A percentile compares a stretch with the other conserved stretches of the same genome.
Conservation (phyloP, 1,284 basidiomycete genomes). For the Inonotus hispidus region DNA sequence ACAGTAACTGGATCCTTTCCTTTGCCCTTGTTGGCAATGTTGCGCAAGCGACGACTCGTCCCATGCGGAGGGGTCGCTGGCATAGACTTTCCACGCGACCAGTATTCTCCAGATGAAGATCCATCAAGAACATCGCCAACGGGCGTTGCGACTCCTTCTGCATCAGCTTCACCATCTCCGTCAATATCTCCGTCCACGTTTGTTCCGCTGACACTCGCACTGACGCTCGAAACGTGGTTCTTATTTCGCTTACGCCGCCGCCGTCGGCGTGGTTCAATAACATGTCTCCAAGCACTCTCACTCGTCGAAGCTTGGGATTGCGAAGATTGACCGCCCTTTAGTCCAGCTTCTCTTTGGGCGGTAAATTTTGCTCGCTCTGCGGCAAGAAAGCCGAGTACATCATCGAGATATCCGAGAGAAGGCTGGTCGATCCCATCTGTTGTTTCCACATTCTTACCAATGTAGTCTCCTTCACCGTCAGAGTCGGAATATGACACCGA, state of each 20-base stretch:
- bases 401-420: slow-evolving; percentile 58
- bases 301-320: slow-evolving; percentile 31
- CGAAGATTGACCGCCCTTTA: slow-evolving; percentile 23
- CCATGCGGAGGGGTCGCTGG: slow-evolving; percentile 16
- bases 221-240: slow-evolving; percentile 7
- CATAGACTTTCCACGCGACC: slow-evolving; percentile 17
- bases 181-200: slow-evolving; percentile 11
- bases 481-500: slow-evolving; percentile 5
- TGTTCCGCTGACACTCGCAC: slow-evolving; percentile 7
- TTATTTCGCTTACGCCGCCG: slow-evolving; percentile 39
- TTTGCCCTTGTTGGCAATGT: slow-evolving; percentile 7
- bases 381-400: slow-evolving; percentile 60
- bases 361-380: slow-evolving; percentile 53
- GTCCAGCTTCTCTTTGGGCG: slow-evolving; percentile 29
- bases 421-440: slow-evolving; percentile 31
- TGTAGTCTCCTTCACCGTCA: slow-evolving; percentile 11
- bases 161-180: slow-evolving; percentile 13
- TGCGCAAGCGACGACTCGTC: slow-evolving; percentile 8
- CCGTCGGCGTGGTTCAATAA: slow-evolving; percentile 39
- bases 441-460: background rate
- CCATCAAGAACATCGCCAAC: slow-evolving; percentile 14
- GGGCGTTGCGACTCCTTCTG: slow-evolving; percentile 12
- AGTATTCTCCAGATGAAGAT: slow-evolving; percentile 15
- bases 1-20: slow-evolving; percentile 13
- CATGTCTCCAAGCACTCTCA: slow-evolving; percentile 32